A percentile compares a stretch with the other conserved stretches of the same genome.
These are phyloP conservation scores for Sporothrix globosa DNA, from an alignment of 2,329 filamentous ascomycete species.

Conservation along the genomic window DNA sequence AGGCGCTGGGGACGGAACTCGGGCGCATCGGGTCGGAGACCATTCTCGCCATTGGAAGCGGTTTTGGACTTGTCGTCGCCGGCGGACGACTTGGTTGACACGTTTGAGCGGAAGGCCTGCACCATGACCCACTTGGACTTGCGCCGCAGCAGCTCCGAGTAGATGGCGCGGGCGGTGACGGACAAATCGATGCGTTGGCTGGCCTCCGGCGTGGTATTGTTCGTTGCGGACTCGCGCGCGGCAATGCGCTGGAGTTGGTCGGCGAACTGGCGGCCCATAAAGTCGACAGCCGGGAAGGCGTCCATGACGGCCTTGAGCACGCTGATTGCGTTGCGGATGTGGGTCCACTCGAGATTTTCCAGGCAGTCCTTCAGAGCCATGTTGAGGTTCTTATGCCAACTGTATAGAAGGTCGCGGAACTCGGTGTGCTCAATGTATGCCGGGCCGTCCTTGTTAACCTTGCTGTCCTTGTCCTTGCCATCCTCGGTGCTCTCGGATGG, in stretches of 20 bases:
- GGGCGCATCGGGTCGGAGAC: constrained; percentile 61
- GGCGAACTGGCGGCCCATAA: constrained; percentile 73
- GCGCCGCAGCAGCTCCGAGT: constrained; percentile 69
- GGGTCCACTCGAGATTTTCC: constrained; percentile 88
- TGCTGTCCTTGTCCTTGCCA: neutral
- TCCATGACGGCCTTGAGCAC: constrained; percentile 80
- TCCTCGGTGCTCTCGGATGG: neutral
- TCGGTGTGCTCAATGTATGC: constrained; percentile 78
- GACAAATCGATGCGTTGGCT: constrained; percentile 73
- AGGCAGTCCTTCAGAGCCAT: constrained; percentile 81
- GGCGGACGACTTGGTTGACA: constrained; percentile 38
- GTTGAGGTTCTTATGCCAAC: constrained; percentile 86
- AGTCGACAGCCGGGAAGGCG: constrained; percentile 85
- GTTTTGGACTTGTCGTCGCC: constrained; percentile 35
- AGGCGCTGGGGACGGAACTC: constrained; percentile 63
- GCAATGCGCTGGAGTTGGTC: constrained; percentile 68
- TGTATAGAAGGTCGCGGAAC: constrained; percentile 82
- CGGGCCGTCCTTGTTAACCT: neutral
- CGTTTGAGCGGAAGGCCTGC: constrained; percentile 69
- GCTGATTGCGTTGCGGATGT: constrained; percentile 93
- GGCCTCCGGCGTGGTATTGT: constrained; percentile 50
- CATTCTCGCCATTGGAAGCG: constrained; percentile 41
- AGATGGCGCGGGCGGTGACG: constrained; percentile 70
- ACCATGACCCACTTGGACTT: constrained; percentile 73
- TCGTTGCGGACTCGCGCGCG: constrained; percentile 60